These are phyloP conservation scores for Pleurotus platypus DNA, from an alignment of 768 basidiomycete species.

Conservation along the genomic window DNA sequence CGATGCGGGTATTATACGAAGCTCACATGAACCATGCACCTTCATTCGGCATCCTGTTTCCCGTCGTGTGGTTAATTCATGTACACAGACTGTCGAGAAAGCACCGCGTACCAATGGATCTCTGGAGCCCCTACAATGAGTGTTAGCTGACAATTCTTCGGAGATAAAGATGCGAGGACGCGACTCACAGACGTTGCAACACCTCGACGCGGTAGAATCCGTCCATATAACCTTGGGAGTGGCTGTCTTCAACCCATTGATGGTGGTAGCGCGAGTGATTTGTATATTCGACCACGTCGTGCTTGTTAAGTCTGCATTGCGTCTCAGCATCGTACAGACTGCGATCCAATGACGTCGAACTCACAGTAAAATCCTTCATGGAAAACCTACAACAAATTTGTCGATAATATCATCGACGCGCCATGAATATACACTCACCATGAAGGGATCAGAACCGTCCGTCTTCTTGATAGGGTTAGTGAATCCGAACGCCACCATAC, in stretches of 20 bases:
- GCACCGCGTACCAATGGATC: constrained; percentile 22
- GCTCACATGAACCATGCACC: constrained; percentile 28
- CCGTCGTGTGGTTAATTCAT: constrained; percentile 7
- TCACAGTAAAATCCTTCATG: constrained; percentile 27
- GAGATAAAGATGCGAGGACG: background rate
- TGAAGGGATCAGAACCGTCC: constrained; percentile 26
- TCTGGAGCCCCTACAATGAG: constrained; percentile 25
- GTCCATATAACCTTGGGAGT: constrained; percentile 28
- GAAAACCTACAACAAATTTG: constrained; percentile 15
- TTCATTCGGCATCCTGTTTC: constrained; percentile 14
- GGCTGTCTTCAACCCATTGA: constrained; percentile 30
- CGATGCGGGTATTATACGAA: background rate
- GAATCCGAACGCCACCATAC: constrained; percentile 14
- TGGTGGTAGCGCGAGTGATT: constrained; percentile 25
- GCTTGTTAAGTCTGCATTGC: constrained; percentile 19
- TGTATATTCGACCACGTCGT: constrained; percentile 28
- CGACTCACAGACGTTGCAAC: constrained; percentile 25
- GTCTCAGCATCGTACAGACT: too few species aligned
- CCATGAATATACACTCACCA: constrained; percentile 14
- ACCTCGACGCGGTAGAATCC: constrained; percentile 23
- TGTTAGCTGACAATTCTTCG: background rate
- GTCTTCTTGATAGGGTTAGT: constrained; percentile 23
- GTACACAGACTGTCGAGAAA: background rate
- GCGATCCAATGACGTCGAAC: background rate
- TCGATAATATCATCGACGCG: background rate